Conservation (phyloP, 2,329 filamentous ascomycete genomes). For the Ascochyta lentis region DNA sequence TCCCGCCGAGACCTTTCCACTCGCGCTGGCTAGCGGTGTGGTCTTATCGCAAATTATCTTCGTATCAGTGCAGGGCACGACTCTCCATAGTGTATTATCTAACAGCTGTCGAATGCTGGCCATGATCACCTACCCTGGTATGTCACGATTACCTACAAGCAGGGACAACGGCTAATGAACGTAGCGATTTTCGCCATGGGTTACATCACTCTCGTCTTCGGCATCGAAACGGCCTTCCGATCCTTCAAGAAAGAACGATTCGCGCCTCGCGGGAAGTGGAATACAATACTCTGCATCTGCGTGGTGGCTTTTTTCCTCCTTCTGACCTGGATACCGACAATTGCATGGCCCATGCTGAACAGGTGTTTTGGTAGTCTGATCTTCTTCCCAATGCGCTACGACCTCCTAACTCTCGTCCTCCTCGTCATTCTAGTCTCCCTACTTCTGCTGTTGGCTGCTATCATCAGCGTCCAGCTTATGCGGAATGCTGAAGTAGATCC, state of each 20-base stretch:
- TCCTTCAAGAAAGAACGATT: constrained; percentile 64
- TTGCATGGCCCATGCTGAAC: constrained; percentile 62
- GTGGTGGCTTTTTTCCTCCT: constrained; percentile 61
- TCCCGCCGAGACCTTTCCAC: constrained; percentile 50
- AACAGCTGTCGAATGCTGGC: constrained; percentile 44
- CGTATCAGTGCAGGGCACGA: constrained; percentile 48
- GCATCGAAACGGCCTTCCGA: constrained; percentile 65
- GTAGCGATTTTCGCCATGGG: constrained; percentile 71
- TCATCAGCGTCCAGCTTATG: constrained; percentile 65
- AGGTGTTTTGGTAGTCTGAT: constrained; percentile 72
- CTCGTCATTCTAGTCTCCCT: constrained; percentile 59
- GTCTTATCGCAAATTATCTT: constrained; percentile 49
- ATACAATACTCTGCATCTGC: constrained; percentile 63
- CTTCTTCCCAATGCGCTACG: constrained; percentile 70
- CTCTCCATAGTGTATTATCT: constrained; percentile 47
- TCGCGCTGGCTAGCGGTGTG: constrained; percentile 48
- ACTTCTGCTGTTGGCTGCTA: constrained; percentile 59
- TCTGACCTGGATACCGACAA: constrained; percentile 65
- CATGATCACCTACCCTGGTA: constrained; percentile 50
- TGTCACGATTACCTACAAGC: constrained; percentile 14
- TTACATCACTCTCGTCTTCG: constrained; percentile 70
- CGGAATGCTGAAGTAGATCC: constrained; percentile 62
- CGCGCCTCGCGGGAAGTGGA: constrained; percentile 65
- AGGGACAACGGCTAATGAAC: constrained; percentile 24
- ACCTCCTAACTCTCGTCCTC: constrained; percentile 63